Evolutionary conservation across 1,284 basidiomycete genomes (phyloP), one percentile per base, ranked within the genome.

Genomic region (Sporisorium iseilematis-ciliati): DNA sequence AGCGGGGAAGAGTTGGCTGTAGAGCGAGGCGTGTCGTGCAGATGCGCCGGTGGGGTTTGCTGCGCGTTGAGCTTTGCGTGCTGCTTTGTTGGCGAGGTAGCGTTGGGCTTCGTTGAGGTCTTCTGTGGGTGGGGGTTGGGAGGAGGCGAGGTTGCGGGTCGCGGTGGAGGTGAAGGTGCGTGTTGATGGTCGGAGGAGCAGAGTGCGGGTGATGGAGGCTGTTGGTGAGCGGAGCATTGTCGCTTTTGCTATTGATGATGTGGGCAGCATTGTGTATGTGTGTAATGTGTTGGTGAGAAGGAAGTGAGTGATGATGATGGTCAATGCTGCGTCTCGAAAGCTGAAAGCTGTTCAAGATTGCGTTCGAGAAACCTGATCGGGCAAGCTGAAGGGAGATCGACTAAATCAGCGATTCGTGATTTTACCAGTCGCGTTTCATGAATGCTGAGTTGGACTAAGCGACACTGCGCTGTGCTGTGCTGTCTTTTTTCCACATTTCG

Each of bases 1-100:
- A 1, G 83, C 77, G 26, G 82, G 82, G 2, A 79, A 65, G 59
- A 83, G 73, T 23, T 82, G 75, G 29, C 71, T 60, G 64, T 83
- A 84, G 49, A 83, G 71, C 21, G 78, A 75, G 4, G 65, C 64
- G 50, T 83, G 82, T 8, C 75, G 60, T 18, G 63, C 66, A 8
- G 66, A 57, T n/a, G 77, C 63, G 3, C 57, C 54, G 11, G 55
- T 60, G 3, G 73, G 73, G 25, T 75, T 16, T 54, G 23, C 21
- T 12, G 11, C 53, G 31, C 64, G 56, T 3, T 52, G 38, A 7
- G 49, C 45, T 35, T 60, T 66, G 21, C 67, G 67, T 18, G 67
- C 67, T 7, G 64, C 64, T 54, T 75, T 75, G 55, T 42, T 31
- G 18, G 64, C 67, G 5, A 75, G 73, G 55, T 75, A 75, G 21